These are phyloP conservation scores for Yamadazyma sp. DNA, from an alignment of 1,139 yeast species.

Conservation along the genomic window DNA sequence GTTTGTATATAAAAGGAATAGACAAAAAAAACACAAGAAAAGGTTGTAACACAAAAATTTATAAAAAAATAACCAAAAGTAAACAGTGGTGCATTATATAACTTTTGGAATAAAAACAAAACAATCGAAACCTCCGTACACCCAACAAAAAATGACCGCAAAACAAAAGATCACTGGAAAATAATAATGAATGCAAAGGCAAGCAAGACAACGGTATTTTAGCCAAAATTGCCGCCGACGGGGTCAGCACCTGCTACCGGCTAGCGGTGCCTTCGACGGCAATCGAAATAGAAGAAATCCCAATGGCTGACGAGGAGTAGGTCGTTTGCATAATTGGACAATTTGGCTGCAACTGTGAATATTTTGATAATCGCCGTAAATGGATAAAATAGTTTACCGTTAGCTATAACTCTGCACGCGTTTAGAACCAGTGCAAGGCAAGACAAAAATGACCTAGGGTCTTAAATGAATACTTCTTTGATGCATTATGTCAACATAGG, in stretches of 20 bases:
- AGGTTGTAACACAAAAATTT: background rate
- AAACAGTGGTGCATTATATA: constrained; percentile 1
- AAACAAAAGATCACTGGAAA: background rate
- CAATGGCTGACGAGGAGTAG: background rate
- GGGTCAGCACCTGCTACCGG: no score
- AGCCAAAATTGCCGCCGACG: no score
- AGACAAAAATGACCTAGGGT: background rate
- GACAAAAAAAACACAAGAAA: background rate
- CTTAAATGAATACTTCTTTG: background rate
- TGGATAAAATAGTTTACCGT: background rate
- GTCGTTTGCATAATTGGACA: background rate
- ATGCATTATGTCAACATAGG: constrained; percentile 1
- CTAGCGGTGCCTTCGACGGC: background rate
- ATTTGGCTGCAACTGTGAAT: background rate
- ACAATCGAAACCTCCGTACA: constrained; percentile 3
- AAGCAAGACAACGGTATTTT: background rate
- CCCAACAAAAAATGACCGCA: constrained; percentile 3
- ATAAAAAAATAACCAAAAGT: background rate
- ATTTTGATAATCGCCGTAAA: constrained; percentile 1
- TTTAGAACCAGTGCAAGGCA: background rate
- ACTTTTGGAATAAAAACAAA: constrained; percentile 1
- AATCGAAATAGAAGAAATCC: no score
- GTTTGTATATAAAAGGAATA: no score
- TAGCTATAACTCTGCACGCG: background rate
- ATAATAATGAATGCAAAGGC: background rate